Conservation (phyloP, 176 grass and related monocot genomes). For the Miscanthus lutarioriparius region DNA sequence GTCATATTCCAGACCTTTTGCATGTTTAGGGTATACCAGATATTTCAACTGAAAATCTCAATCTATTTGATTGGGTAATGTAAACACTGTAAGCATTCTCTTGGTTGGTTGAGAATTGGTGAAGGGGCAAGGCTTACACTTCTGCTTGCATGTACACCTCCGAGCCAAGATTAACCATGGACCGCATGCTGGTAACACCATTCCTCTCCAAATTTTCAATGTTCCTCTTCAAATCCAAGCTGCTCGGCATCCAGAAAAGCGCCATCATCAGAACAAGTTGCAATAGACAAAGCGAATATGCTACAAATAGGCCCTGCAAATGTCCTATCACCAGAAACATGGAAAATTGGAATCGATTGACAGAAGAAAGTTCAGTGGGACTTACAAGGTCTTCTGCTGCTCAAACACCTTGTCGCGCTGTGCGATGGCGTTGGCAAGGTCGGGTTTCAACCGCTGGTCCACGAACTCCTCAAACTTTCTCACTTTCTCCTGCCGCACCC, state of each 20-base stretch:
- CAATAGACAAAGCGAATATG: neutral
- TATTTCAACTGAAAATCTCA: neutral
- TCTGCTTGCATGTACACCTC: slow-evolving; percentile 90
- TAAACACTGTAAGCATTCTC: neutral
- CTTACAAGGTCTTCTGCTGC: slow-evolving; percentile 93
- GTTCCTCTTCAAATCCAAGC: slow-evolving; percentile 88
- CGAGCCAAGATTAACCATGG: slow-evolving; percentile 95
- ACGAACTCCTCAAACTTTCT: slow-evolving; percentile 77
- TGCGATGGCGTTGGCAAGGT: slow-evolving; percentile 69
- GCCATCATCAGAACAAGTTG: slow-evolving; percentile 1
- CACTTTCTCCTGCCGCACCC: slow-evolving; percentile 60
- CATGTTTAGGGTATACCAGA: slow-evolving; percentile 7
- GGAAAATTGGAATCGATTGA: neutral
- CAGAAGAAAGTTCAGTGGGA: slow-evolving; percentile 3
- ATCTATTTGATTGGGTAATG: neutral
- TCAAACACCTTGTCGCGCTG: slow-evolving; percentile 72
- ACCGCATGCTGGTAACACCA: slow-evolving; percentile 66
- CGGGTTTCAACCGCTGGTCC: slow-evolving; percentile 69
- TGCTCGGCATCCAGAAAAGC: slow-evolving; percentile 15
- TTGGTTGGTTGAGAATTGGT: neutral
- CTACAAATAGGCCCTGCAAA: neutral
- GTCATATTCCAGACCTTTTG: neutral
- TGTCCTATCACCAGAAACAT: neutral
- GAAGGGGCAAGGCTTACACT: slow-evolving; percentile 61
- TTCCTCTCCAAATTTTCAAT: slow-evolving; percentile 88